Evolutionary conservation across 345 rosid species (phyloP), one percentile per base, ranked within the genome.

Genomic region (Eucalyptus cloeziana): DNA sequence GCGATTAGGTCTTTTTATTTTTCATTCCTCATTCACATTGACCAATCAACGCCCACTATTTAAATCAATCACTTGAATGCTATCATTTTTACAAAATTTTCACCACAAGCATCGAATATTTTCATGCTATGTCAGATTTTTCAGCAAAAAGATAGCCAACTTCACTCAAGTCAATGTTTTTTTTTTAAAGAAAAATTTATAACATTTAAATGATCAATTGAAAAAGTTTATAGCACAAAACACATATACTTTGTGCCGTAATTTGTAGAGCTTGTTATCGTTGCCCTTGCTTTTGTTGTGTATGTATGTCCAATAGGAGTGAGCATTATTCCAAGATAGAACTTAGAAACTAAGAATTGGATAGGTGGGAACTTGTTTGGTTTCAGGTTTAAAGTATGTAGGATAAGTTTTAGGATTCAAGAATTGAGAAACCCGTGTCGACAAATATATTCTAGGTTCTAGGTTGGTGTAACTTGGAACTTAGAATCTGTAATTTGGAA

Each of bases 351-450:
- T 50, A 50, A 50, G 54, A 50, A 50, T 50, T 50, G 1, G 21
- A 51, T 0, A 16, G 0, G 8, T 51, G 8, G 1, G 21, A 51
- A 51, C 21, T 6, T 51, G 21, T 15, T 3, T 0, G 0, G 1
- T 50, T 16, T 50, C 0, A 50, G 21, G 21, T 50, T 50, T 50
- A 50, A 16, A 2, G 2, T 16, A 50, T 50, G 54, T 50, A 50
- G 0, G 1, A 3, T 15, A 50, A 0, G 1, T 50, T 50, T 0
- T 50, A 15, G 0, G 0, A 5, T 50, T 0, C 1, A 50, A 50
- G 52, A 0, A 50, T 50, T 50, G 21, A 51, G 0, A 0, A 15
- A 50, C 3, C 0, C 3, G 0, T 51, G 6, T 51, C 8, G 3
- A 51, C 1, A 51, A 0, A 50, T 50, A 50, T 1, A 50, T 50